Conservation (phyloP, 306 rosid genomes). For the Casuarina glauca region DNA sequence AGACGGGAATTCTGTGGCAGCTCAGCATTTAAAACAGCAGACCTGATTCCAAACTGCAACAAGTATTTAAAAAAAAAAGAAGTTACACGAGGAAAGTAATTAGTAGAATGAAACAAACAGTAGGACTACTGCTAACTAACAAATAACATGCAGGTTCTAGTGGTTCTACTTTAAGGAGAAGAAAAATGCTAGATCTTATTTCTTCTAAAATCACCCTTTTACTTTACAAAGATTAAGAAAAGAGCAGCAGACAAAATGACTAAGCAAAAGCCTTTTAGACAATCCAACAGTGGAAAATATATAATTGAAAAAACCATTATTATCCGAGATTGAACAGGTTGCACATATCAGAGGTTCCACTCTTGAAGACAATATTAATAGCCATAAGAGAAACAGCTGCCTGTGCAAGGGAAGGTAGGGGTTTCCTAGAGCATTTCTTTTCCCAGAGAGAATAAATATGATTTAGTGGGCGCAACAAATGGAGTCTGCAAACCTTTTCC, state of each 20-base stretch:
- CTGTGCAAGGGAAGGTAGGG: not conserved
- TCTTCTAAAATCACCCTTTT: not conserved
- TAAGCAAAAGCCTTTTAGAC: not conserved
- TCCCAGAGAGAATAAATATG: not conserved
- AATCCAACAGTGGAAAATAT: not conserved
- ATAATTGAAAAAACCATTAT: not conserved
- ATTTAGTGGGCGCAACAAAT: constrained; percentile 16
- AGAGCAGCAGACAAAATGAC: not conserved
- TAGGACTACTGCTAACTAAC: not conserved
- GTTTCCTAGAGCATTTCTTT: not conserved
- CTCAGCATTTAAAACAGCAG: constrained; percentile 95
- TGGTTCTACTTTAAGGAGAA: not conserved
- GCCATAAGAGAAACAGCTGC: not conserved
- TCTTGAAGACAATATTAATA: not conserved
- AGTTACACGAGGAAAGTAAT: not conserved
- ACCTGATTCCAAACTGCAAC: constrained; percentile 83
- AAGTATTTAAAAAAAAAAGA: not conserved
- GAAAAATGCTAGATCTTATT: not conserved
- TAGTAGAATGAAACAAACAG: not conserved
- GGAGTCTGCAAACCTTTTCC: constrained; percentile 68
- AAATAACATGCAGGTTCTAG: not conserved
- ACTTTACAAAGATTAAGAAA: not conserved
- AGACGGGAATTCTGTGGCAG: constrained; percentile 97
- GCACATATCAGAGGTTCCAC: not conserved
- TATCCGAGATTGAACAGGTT: not conserved